Evolutionary conservation across 352 stramenopile genomes (phyloP), one percentile per base, ranked within the genome.

Genomic region (Elongisporangium undulatum): DNA sequence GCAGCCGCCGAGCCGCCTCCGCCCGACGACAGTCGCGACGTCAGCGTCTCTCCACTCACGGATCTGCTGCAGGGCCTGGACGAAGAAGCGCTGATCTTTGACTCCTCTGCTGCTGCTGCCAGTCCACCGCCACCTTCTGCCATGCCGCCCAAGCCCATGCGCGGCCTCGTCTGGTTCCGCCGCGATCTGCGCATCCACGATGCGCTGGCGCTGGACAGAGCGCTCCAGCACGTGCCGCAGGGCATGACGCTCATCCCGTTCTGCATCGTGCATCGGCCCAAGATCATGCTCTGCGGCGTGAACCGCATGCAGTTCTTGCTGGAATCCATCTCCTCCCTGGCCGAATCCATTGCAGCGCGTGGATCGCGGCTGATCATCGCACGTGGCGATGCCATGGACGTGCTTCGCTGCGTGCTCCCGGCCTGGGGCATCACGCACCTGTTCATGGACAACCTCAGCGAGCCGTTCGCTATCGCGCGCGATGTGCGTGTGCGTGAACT

Each of bases 111-210:
- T n/a, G 12, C 51, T 24, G 17, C n/a, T 19, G 45, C 21, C 48
- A 55, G n/a, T 49, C 48, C 15, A 48, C n/a, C n/a, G n/a, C 10
- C 52, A n/a, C 13, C 53, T 4, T 50, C 53, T 48, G 15, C 56
- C 5, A 21, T 41, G 21, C 2, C 38, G 22, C 41, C 56, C 29
- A 26, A 62, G 1, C 48, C 69, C 66, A 92, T 82, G 58, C 67
- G 82, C 12, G 60, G 72, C 29, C 70, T 92, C 52, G 58, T 92
- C 51, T 99, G 96, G 96, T 99, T 99, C 67, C 89, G 96, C 8
- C 98, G 98, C 64, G 94, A 96, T 54, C 74, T 99, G 56, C 79
- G 96, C 50, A 72, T 99, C 48, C 92, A 98, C 71, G 97, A 99
- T 76, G 99, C 99, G 74, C 82, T 96, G 23, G 87, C 89, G 52